Percentiles rank a stretch among this genome's conserved stretches.
Conservation (phyloP, 495 filamentous ascomycete genomes). For the Penicillium waksmanii region DNA sequence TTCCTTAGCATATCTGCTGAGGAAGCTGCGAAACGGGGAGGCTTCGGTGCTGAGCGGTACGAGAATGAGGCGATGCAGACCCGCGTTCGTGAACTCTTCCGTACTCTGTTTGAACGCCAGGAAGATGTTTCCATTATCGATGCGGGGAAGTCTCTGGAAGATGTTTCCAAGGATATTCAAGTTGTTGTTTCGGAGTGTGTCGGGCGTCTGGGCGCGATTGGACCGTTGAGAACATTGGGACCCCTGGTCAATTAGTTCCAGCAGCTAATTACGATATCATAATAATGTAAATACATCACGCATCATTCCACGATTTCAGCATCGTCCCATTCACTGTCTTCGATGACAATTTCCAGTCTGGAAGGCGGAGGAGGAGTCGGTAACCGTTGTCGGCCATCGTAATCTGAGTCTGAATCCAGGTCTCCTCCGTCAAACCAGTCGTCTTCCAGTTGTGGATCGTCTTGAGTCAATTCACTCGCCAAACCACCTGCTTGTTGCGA, state of each 20-base stretch:
- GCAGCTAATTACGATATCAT: neutral
- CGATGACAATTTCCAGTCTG: slow-evolving; percentile 53
- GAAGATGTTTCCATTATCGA: slow-evolving; percentile 50
- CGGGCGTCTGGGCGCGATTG: slow-evolving; percentile 37
- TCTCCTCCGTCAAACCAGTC: slow-evolving; percentile 41
- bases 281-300: neutral
- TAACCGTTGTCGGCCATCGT: slow-evolving; percentile 16
- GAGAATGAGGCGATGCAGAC: slow-evolving; percentile 84
- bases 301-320: slow-evolving; percentile 52
- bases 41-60: slow-evolving; percentile 87
- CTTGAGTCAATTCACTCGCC: slow-evolving; percentile 21
- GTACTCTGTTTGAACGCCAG: slow-evolving; percentile 44
- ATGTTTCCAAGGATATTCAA: slow-evolving; percentile 62
- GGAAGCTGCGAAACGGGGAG: slow-evolving; percentile 74
- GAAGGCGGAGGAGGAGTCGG: slow-evolving; percentile 16
- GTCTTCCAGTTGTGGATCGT: slow-evolving; percentile 42
- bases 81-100: slow-evolving; percentile 75
- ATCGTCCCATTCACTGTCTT: slow-evolving; percentile 66
- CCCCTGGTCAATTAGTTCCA: slow-evolving; percentile 36
- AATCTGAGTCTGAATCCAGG: slow-evolving; percentile 42
- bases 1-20: slow-evolving; percentile 81
- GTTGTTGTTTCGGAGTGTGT: slow-evolving; percentile 56
- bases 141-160: slow-evolving; percentile 55
- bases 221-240: slow-evolving; percentile 45
- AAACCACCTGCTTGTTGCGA: slow-evolving; percentile 13